These are phyloP conservation scores for Pulicaria dysenterica DNA, from an alignment of 129 eudicot species.

Conservation along the genomic window DNA sequence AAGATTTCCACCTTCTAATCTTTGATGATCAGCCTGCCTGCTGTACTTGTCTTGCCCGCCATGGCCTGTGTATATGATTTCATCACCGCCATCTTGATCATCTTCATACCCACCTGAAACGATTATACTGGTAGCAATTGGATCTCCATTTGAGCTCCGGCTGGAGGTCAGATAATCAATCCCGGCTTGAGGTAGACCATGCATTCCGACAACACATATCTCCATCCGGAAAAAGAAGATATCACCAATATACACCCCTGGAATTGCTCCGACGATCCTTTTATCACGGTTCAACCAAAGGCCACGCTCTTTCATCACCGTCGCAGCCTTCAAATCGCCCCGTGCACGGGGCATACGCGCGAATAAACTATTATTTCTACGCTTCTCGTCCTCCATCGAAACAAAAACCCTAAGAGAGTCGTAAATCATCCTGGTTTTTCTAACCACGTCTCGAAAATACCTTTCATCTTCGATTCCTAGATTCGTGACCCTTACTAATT, in stretches of 20 bases:
- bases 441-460: constrained; percentile 47
- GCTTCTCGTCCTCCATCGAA: constrained; percentile 48
- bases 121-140: constrained; percentile 71
- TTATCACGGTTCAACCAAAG: constrained; percentile 76
- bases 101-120: constrained; percentile 91
- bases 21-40: constrained; percentile 67
- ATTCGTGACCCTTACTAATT: constrained; percentile 68
- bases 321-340: constrained; percentile 53
- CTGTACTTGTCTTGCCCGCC: constrained; percentile 72
- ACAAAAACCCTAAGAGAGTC: constrained; percentile 60
- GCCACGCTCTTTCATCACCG: constrained; percentile 56
- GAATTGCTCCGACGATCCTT: constrained; percentile 66
- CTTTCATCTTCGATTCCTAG: constrained; percentile 49
- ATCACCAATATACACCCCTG: constrained; percentile 72
- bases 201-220: constrained; percentile 71
- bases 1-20: constrained; percentile 59
- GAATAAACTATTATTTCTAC: constrained; percentile 6
- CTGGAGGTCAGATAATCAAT: constrained; percentile 63
- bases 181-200: constrained; percentile 76
- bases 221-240: constrained; percentile 70
- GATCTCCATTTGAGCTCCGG: constrained; percentile 76
- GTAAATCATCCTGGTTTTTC: constrained; percentile 54
- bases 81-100: constrained; percentile 75
- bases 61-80: constrained; percentile 71
- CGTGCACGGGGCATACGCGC: constrained; percentile 39